Conservation (phyloP, 768 basidiomycete species). For the Pholiota microspora region DNA sequence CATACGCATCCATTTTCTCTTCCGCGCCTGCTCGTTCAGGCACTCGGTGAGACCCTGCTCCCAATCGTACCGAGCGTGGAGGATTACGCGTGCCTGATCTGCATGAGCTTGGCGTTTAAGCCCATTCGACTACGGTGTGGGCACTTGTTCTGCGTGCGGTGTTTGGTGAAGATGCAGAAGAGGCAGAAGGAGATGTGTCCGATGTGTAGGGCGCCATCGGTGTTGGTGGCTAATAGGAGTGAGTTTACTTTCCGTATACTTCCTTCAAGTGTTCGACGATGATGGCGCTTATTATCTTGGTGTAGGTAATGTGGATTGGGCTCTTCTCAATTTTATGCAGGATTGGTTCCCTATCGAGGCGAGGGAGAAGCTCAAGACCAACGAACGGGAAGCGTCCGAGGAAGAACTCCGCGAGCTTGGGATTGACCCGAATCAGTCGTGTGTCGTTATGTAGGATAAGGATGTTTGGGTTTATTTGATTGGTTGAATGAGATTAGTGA, state of each 20-base stretch:
- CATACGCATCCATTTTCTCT: constrained; percentile 23
- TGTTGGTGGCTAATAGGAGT: constrained; percentile 77
- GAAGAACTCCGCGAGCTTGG: constrained; percentile 73
- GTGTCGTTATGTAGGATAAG: constrained; percentile 37
- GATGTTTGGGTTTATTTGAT: not conserved
- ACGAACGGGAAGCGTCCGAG: constrained; percentile 68
- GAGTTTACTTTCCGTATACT: constrained; percentile 26
- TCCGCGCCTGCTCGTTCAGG: constrained; percentile 62
- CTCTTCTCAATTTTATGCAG: constrained; percentile 80
- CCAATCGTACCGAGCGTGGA: constrained; percentile 79
- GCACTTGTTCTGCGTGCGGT: constrained; percentile 77
- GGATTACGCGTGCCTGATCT: constrained; percentile 87
- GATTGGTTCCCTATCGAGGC: constrained; percentile 92
- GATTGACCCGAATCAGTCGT: constrained; percentile 43
- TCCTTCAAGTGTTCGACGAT: not conserved
- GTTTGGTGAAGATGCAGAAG: constrained; percentile 91
- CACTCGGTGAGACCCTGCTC: constrained; percentile 77
- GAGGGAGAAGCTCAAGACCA: constrained; percentile 66
- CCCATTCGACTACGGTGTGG: constrained; percentile 81
- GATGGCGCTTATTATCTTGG: not conserved
- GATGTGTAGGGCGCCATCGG: constrained; percentile 77
- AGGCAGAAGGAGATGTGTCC: constrained; percentile 75
- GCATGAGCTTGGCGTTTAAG: constrained; percentile 89
- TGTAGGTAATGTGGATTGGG: constrained; percentile 77
- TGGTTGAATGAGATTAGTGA: too few relatives aligned